A percentile compares a stretch with the other conserved stretches of the same genome.
Evolutionary conservation across 2,329 filamentous ascomycete species (phyloP).

Genomic region (Phaeosphaeriaceae sp.): DNA sequence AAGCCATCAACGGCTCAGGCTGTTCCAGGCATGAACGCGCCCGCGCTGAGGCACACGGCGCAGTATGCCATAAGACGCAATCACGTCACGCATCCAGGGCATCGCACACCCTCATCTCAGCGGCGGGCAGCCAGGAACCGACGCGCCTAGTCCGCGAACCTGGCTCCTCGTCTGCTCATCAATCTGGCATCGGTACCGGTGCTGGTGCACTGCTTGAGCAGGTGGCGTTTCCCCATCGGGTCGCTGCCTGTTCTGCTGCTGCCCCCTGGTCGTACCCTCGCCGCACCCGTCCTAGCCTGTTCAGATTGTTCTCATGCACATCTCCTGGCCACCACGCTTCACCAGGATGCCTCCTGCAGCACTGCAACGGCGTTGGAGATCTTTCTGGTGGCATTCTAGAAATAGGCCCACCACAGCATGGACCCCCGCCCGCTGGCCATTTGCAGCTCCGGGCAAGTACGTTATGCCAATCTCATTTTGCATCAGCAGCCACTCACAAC

Average conservation of each 20-base stretch:
- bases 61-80: slow-evolving; percentile 21
- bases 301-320: slow-evolving; percentile 43
- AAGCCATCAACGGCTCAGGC: slow-evolving; percentile 30
- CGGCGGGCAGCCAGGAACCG: slow-evolving; percentile 30
- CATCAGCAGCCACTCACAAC: slow-evolving; percentile 50
- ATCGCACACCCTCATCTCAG: slow-evolving; percentile 10
- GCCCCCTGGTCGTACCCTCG: slow-evolving; percentile 33
- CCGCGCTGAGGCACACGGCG: slow-evolving; percentile 29
- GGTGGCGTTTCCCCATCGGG: slow-evolving; percentile 46
- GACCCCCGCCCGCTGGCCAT: slow-evolving; percentile 33
- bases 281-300: slow-evolving; percentile 40
- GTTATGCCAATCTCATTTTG: slow-evolving; percentile 48
- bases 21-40: slow-evolving; percentile 40
- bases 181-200: slow-evolving; percentile 33
- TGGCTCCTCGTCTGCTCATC: slow-evolving; percentile 40
- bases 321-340: slow-evolving; percentile 46
- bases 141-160: slow-evolving; percentile 31
- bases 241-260: slow-evolving; percentile 27
- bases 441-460: slow-evolving; percentile 41
- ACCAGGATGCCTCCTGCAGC: slow-evolving; percentile 46
- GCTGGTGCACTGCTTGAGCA: slow-evolving; percentile 29
- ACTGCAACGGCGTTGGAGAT: slow-evolving; percentile 52
- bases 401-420: slow-evolving; percentile 47
- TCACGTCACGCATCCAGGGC: slow-evolving; percentile 7
- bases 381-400: slow-evolving; percentile 52